phyloP scores from a whole-genome alignment of 2,329 filamentous ascomycete species.

The Decorospora gaudefroyi region DNA sequence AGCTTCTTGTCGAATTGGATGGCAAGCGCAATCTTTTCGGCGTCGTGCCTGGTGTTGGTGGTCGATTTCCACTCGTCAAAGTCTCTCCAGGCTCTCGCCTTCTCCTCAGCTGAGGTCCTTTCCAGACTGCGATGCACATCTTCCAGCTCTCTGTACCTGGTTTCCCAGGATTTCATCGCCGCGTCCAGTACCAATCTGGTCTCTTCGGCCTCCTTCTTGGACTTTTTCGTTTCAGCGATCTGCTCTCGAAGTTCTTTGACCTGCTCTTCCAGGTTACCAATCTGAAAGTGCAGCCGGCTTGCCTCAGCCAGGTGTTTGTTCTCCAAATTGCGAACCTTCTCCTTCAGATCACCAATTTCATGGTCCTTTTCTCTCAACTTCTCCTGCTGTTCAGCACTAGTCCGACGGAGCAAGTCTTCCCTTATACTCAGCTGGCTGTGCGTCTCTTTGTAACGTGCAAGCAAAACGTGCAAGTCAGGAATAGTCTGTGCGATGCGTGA shows the following conservation, averaged over 20 bases:
- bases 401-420: conserved; percentile 56
- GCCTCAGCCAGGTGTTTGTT: conserved; percentile 57
- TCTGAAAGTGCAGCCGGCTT: conserved; percentile 56
- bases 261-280: conserved; percentile 58
- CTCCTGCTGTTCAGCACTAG: conserved; percentile 56
- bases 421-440: conserved; percentile 56
- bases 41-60: conserved; percentile 41
- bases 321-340: conserved; percentile 56
- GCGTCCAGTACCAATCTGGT: conserved; percentile 37
- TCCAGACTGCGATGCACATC: conserved; percentile 45
- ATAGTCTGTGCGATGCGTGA: conserved; percentile 47
- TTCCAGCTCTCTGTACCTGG: conserved; percentile 53
- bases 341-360: conserved; percentile 58
- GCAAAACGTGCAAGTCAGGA: conserved; percentile 46
- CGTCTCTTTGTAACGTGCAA: conserved; percentile 56
- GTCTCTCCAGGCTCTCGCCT: conserved; percentile 41
- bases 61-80: conserved; percentile 53
- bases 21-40: conserved; percentile 48
- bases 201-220: conserved; percentile 47
- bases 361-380: conserved; percentile 57
- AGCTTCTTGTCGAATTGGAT: conserved; percentile 49
- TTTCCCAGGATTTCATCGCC: conserved; percentile 48
- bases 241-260: conserved; percentile 57
- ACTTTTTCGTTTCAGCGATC: conserved; percentile 51
- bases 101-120: conserved; percentile 46